Percentiles rank a stretch among this genome's conserved stretches.
phyloP scores from a whole-genome alignment of 2,329 filamentous ascomycete genomes.

The Pseudopithomyces chartarum region DNA sequence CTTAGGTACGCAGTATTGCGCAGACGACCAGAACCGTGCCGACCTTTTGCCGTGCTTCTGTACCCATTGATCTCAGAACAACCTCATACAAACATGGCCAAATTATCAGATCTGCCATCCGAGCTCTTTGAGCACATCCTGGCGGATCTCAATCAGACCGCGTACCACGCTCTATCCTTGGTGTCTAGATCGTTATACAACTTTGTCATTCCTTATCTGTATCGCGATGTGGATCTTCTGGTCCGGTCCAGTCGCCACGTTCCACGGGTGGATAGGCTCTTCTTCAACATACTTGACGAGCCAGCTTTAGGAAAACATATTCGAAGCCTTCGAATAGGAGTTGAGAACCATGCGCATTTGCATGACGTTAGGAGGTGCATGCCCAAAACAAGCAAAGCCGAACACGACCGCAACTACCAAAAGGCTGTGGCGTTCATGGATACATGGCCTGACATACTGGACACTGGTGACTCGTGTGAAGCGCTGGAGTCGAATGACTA shows the following conservation, averaged over 20 bases:
- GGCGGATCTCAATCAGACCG: constrained; percentile 22
- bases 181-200: constrained; percentile 17
- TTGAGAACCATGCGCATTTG: constrained; percentile 15
- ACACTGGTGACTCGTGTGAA: constrained; percentile 21
- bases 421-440: constrained; percentile 17
- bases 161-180: constrained; percentile 19
- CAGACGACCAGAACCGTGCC: neutral
- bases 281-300: constrained; percentile 26
- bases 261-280: constrained; percentile 33
- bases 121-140: constrained; percentile 33
- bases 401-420: constrained; percentile 17
- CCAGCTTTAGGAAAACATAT: constrained; percentile 22
- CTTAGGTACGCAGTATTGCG: too few species aligned
- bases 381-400: constrained; percentile 16
- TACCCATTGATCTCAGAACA: neutral
- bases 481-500: constrained; percentile 29
- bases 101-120: constrained; percentile 22
- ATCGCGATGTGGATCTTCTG: constrained; percentile 29
- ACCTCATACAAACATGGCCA: constrained; percentile 20
- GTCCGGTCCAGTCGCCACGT: constrained; percentile 19
- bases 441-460: constrained; percentile 20
- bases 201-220: constrained; percentile 24
- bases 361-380: constrained; percentile 24
- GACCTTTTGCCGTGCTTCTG: neutral
- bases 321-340: constrained; percentile 25